phyloP scores from a whole-genome alignment of 352 stramenopile species.

The Globisporangium paddicum region DNA sequence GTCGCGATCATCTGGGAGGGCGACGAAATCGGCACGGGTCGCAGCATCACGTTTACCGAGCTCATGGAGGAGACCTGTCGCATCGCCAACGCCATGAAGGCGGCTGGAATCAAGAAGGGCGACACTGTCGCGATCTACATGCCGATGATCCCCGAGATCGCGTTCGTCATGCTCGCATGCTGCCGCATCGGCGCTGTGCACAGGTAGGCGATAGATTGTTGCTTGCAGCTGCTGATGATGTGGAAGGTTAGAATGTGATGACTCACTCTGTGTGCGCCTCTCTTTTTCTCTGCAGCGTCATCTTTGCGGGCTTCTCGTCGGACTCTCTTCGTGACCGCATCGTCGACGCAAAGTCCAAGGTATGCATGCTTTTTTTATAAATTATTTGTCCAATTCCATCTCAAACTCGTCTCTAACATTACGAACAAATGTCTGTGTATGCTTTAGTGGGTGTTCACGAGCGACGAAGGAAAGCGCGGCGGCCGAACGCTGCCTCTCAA shows the following conservation, averaged over 20 bases:
- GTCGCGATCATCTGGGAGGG: slow-evolving; percentile 97
- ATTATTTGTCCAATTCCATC: neutral
- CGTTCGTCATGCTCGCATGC: slow-evolving; percentile 98
- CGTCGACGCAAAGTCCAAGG: slow-evolving; percentile 69
- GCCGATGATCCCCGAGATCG: slow-evolving; percentile 98
- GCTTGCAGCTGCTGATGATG: neutral
- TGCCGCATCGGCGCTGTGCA: slow-evolving; percentile 96
- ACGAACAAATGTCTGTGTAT: neutral
- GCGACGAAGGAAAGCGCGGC: slow-evolving; percentile 92
- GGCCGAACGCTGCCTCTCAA: slow-evolving; percentile 93
- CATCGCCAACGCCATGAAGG: slow-evolving; percentile 91
- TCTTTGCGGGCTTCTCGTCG: slow-evolving; percentile 96
- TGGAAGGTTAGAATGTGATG: no score
- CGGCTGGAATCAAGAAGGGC: slow-evolving; percentile 56
- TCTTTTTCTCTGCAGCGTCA: slow-evolving; percentile 59
- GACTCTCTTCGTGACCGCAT: slow-evolving; percentile 95
- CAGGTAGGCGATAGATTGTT: slow-evolving; percentile 6
- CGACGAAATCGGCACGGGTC: slow-evolving; percentile 91
- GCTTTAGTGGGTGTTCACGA: slow-evolving; percentile 90
- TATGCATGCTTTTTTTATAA: neutral
- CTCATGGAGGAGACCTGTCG: slow-evolving; percentile 87
- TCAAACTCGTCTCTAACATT: neutral
- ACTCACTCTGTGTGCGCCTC: neutral
- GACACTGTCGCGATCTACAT: slow-evolving; percentile 96
- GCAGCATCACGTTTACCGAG: slow-evolving; percentile 90